Evolutionary conservation across 208 protist species (phyloP).

Genomic region (Leptomonas seymouri): DNA sequence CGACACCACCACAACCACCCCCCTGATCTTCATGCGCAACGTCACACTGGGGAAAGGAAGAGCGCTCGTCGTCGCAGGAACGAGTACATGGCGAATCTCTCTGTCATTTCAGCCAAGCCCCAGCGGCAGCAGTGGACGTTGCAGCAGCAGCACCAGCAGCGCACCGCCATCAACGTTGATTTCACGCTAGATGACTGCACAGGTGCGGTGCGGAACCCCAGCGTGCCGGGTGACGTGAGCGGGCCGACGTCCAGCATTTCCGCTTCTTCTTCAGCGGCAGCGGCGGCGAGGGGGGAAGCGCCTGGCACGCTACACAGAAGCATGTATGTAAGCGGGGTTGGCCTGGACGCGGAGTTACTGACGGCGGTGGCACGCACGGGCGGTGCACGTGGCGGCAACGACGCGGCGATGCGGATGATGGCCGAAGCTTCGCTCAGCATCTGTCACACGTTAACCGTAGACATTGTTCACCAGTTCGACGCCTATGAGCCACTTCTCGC

Average conservation of each 20-base stretch:
- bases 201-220: conserved; percentile 4
- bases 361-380: conserved; percentile 6
- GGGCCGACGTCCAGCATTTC: conserved; percentile 4
- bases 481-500: conserved; percentile 62
- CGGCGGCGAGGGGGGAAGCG: neutral
- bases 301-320: conserved; percentile 14
- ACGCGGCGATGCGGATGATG: conserved; percentile 19
- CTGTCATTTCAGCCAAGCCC: neutral
- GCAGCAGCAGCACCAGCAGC: conserved; percentile 29
- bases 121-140: conserved; percentile 23
- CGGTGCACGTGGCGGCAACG: neutral
- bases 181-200: conserved; percentile 26
- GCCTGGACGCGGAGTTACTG: conserved; percentile 6
- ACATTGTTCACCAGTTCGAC: conserved; percentile 72
- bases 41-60: neutral
- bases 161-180: conserved; percentile 23
- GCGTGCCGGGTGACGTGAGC: neutral
- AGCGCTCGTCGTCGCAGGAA: neutral
- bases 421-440: conserved; percentile 23
- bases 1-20: neutral
- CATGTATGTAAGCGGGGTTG: conserved; percentile 11
- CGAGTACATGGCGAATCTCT: neutral
- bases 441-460: conserved; percentile 57
- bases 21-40: neutral
- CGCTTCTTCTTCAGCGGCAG: neutral